phyloP scores from a whole-genome alignment of 192 early-diverging fungal genomes.

The Coemansia sp. region DNA sequence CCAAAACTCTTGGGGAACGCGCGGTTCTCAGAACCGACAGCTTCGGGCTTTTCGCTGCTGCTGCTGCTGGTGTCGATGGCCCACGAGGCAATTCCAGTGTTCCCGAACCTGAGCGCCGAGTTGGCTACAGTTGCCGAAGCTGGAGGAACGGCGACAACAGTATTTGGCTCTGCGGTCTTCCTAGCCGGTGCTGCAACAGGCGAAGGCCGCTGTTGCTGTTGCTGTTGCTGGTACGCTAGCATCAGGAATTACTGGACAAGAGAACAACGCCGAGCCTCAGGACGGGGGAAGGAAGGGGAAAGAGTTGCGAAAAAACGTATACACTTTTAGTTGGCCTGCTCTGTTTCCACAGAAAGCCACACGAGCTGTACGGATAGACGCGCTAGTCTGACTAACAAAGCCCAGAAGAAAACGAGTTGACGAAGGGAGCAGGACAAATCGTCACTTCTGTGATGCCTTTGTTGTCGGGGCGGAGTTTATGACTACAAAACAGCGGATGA shows the following conservation, averaged over 20 bases:
- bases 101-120: conserved; percentile 51
- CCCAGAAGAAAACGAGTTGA: conserved; percentile 8
- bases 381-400: conserved; percentile 7
- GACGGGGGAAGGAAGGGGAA: neutral
- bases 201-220: conserved; percentile 7
- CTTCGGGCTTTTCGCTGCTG: conserved; percentile 4
- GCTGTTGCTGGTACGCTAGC: conserved; percentile 53
- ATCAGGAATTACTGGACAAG: conserved; percentile 19
- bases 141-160: conserved; percentile 34
- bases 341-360: conserved; percentile 5
- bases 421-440: conserved; percentile 4
- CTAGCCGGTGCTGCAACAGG: conserved; percentile 14
- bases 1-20: conserved; percentile 34
- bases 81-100: conserved; percentile 46
- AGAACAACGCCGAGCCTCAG: neutral
- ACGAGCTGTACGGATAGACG: neutral
- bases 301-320: conserved; percentile 6
- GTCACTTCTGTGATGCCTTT: conserved; percentile 5
- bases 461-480: neutral
- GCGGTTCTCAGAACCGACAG: neutral
- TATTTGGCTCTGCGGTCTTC: conserved; percentile 8
- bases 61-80: neutral
- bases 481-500: conserved; percentile 5
- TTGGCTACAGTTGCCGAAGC: conserved; percentile 36
- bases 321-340: conserved; percentile 5